phyloP scores from a whole-genome alignment of 495 filamentous ascomycete genomes.

The Penicillium goetzii region DNA sequence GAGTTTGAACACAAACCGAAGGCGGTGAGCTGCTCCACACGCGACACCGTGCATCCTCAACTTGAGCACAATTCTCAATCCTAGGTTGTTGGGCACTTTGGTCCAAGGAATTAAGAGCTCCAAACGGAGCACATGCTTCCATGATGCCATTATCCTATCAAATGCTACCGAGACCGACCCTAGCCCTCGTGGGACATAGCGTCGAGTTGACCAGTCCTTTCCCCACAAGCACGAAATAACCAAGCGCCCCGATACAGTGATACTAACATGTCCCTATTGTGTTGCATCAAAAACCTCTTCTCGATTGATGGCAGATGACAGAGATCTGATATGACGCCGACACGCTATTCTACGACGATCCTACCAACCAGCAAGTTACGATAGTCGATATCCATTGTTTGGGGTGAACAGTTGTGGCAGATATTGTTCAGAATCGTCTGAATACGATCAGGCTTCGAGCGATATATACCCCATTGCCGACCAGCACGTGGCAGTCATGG shows the following conservation, averaged over 20 bases:
- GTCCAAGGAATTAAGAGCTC: not conserved
- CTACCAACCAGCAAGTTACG: not conserved
- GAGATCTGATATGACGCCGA: not conserved
- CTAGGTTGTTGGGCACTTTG: not conserved
- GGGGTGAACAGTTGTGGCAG: not conserved
- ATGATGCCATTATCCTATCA: not conserved
- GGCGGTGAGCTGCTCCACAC: slow-evolving; percentile 27
- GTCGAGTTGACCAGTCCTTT: no score
- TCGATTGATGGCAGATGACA: not conserved
- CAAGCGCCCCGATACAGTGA: no score
- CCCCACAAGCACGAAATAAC: no score
- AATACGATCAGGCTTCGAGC: not conserved
- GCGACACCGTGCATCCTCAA: not conserved
- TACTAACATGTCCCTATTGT: no score
- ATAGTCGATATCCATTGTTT: not conserved
- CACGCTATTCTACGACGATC: not conserved
- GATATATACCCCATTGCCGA: not conserved
- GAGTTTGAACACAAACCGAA: slow-evolving; percentile 28
- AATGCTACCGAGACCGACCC: no score
- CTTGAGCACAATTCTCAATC: not conserved
- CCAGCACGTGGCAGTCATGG: not conserved
- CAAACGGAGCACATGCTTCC: no score
- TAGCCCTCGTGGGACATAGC: no score
- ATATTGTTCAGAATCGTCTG: no score
- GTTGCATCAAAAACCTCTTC: no score